These are phyloP conservation scores for Ceratorhiza oryzae-sativae DNA, from an alignment of 1,284 basidiomycete genomes.

Conservation along the genomic window DNA sequence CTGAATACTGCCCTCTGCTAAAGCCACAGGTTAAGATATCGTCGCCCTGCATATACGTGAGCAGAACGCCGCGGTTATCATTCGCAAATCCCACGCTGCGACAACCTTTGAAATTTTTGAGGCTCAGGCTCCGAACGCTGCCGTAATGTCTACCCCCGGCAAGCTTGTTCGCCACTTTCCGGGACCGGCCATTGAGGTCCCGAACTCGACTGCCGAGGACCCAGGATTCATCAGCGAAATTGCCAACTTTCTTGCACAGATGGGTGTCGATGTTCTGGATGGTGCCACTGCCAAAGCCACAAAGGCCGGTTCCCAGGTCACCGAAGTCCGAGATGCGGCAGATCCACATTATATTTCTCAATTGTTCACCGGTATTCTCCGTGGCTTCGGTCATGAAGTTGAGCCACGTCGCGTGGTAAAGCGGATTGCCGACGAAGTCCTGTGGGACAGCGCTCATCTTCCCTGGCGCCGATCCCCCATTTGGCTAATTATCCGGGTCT, in stretches of 20 bases:
- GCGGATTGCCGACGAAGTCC: constrained; percentile 44
- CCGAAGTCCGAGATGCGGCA: constrained; percentile 49
- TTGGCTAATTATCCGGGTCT: constrained; percentile 48
- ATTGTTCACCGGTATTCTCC: constrained; percentile 55
- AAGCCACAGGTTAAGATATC: constrained; percentile 46
- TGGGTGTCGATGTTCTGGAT: constrained; percentile 47
- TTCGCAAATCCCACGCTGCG: constrained; percentile 40
- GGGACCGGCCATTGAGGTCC: constrained; percentile 45
- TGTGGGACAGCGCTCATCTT: constrained; percentile 51
- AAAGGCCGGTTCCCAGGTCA: constrained; percentile 42
- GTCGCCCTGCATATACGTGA: constrained; percentile 53
- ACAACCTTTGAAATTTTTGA: constrained; percentile 57
- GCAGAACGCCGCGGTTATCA: constrained; percentile 52
- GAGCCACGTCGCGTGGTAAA: constrained; percentile 51
- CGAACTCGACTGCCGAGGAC: constrained; percentile 45
- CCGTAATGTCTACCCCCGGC: constrained; percentile 52
- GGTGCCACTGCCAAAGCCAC: constrained; percentile 44
- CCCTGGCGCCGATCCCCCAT: constrained; percentile 59
- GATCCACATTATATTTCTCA: constrained; percentile 56
- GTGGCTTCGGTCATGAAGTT: constrained; percentile 47
- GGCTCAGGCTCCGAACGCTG: constrained; percentile 49
- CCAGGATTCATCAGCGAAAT: constrained; percentile 49
- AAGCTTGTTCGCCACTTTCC: constrained; percentile 53
- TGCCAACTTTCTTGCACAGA: constrained; percentile 50
- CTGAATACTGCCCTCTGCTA: neutral